Evolutionary conservation across 2,329 filamentous ascomycete genomes (phyloP), one percentile per base, ranked within the genome.

Genomic region (Neurospora sp.): DNA sequence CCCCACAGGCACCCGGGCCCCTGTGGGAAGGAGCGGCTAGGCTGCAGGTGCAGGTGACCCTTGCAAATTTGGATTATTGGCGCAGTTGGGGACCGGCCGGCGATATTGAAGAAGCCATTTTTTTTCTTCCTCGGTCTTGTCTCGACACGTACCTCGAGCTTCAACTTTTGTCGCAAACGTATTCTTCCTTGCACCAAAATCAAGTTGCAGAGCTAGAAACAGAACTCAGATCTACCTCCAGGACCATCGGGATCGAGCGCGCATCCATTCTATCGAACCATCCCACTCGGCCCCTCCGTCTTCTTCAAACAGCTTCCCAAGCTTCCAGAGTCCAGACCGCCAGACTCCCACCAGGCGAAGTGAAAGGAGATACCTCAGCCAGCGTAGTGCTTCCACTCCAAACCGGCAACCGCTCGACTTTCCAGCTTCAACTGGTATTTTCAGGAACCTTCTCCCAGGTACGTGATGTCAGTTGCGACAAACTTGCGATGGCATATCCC

Each of bases 1-100:
- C 68, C 71, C 73, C 73, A 72, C 71, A 73, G 68, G 36, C 38
- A 75, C 69, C 28, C 28, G 28, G 28, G 28, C 28, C 74, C 74
- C 69, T 76, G 74, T 71, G 66, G 67, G 58, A 52, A 62, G 52
- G 52, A 33, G 52, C 28, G 43, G 52, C 52, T 62, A 36, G 28
- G 52, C 52, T 62, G 52, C 52, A 62, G 52, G 52, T 58, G 46
- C 46, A 28, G 46, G 23, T 62, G 28, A 15, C 52, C 52, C 52
- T 62, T 62, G 67, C 70, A 70, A 69, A 69, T 67, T 17, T 70
- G 66, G 33, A 66, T 68, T 62, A 62, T 36, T 62, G 52, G 52
- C 52, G 52, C 52, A 62, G 23, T 62, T 62, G 52, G 52, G 43
- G 52, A 58, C 23, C 13, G 23, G 52, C 52, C 23, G 23, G 52